phyloP scores from a whole-genome alignment of 2,329 filamentous ascomycete genomes.

The Albifimbria verrucaria region DNA sequence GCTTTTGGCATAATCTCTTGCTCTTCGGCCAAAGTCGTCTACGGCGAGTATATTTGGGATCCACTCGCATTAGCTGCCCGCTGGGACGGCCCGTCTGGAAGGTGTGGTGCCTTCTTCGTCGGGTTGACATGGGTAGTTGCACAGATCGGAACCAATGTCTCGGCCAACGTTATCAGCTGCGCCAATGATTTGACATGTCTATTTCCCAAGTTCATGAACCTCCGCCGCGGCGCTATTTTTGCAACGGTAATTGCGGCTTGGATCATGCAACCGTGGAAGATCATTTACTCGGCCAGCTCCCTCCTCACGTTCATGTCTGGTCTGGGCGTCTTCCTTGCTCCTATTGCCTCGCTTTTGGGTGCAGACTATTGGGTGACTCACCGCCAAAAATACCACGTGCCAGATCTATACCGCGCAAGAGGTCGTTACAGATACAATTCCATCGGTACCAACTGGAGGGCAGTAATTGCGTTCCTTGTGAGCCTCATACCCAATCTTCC shows the following conservation, averaged over 20 bases:
- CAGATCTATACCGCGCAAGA: neutral
- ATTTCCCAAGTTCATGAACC: constrained; percentile 51
- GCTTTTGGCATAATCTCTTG: constrained; percentile 53
- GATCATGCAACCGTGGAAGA: constrained; percentile 64
- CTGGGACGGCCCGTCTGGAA: constrained; percentile 43
- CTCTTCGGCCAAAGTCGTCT: constrained; percentile 46
- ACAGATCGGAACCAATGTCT: constrained; percentile 55
- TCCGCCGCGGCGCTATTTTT: constrained; percentile 52
- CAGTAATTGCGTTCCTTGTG: neutral
- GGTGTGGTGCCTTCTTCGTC: constrained; percentile 41
- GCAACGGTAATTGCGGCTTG: constrained; percentile 54
- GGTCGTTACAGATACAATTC: neutral
- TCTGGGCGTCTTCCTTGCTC: constrained; percentile 56
- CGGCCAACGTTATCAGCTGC: constrained; percentile 51
- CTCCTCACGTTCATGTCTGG: constrained; percentile 66
- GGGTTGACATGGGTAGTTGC: constrained; percentile 52
- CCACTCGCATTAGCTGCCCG: constrained; percentile 42
- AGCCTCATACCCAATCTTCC: neutral
- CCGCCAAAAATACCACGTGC: neutral
- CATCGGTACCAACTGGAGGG: neutral
- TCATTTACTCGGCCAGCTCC: constrained; percentile 53
- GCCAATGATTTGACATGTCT: constrained; percentile 54
- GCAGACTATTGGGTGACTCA: neutral
- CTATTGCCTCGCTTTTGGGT: constrained; percentile 34
- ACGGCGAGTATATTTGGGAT: constrained; percentile 41